Evolutionary conservation across 75 land plant species (phyloP), one percentile per base, ranked within the genome.

Genomic region (Gnetum montanum): DNA sequence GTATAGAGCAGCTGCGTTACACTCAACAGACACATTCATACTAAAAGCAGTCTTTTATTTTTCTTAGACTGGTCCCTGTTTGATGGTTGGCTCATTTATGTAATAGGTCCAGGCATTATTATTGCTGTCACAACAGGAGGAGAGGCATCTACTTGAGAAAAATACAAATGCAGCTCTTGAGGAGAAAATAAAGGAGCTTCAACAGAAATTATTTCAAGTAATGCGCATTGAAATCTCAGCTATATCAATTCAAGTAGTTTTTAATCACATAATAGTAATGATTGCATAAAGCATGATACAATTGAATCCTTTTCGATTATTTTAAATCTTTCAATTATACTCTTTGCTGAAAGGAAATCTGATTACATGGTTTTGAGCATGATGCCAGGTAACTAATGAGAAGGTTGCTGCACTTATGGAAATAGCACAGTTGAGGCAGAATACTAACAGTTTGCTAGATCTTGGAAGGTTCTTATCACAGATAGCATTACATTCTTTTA

Each of bases 61-160:
- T 54, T 40, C 15, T 40, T 40, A 40, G 8, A 49, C 51, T 49
- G 15, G 15, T 8, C 51, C 51, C 8, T 8, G 51, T 11, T 20
- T 16, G n/a, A n/a, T 8, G 20, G 51, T n/a, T n/a, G n/a, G n/a
- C n/a, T n/a, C n/a, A 52, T 19, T 13, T 12, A 29, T 25, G 6
- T 54, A 10, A 18, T 58, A 94, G 98, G 98, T 94, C 57, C 62
- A 81, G 28, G 78, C 98, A 5, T 51, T 90, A 34, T 65, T 94
- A 46, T 78, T 94, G 31, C 68, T 94, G 46, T 85, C 96, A 48
- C 98, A 90, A 58, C 84, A 94, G 64, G 98, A 94, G 67, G 98
- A 90, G 56, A 80, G 88, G 31, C 82, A 90, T 69, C 41, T 87
- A 31, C 24, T 86, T 54, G 92, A 86, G 60, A 78, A 70, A 47